Conservation (phyloP, 1,139 yeast genomes). For the Fermentozyma sake region DNA sequence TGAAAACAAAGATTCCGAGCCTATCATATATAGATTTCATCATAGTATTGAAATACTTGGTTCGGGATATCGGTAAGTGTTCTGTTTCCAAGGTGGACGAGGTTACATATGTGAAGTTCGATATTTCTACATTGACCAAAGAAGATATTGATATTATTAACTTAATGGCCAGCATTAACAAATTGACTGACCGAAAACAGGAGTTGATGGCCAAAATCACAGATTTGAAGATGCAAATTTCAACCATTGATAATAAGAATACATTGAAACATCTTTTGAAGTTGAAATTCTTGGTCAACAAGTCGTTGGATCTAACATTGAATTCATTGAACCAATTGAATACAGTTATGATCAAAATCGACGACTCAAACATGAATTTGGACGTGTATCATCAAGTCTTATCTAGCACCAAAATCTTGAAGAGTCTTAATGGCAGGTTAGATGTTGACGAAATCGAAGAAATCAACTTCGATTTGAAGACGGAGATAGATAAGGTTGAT, state of each 20-base stretch:
- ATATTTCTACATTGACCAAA: constrained; percentile 13
- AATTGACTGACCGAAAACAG: constrained; percentile 15
- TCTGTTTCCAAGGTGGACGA: constrained; percentile 6
- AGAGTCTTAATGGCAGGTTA: constrained; percentile 26
- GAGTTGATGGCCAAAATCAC: constrained; percentile 16
- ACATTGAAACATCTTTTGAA: constrained; percentile 7
- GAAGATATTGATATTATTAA: constrained; percentile 29
- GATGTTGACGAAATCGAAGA: constrained; percentile 28
- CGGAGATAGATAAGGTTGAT: constrained; percentile 25
- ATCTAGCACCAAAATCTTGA: constrained; percentile 31
- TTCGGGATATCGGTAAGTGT: constrained; percentile 15
- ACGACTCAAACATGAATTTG: constrained; percentile 44
- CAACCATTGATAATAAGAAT: constrained; percentile 4
- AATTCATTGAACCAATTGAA: constrained; percentile 33
- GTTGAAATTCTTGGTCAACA: constrained; percentile 4
- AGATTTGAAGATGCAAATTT: constrained; percentile 1
- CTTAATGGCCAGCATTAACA: constrained; percentile 18
- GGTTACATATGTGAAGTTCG: constrained; percentile 21
- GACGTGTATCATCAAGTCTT: constrained; percentile 33
- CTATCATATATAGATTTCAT: constrained; percentile 20
- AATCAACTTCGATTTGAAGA: constrained; percentile 38
- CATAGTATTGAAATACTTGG: constrained; percentile 21
- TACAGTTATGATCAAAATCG: constrained; percentile 38
- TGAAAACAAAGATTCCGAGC: constrained; percentile 9
- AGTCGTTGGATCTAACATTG: constrained; percentile 28